Conservation (phyloP, 495 filamentous ascomycete genomes). For the Chaetomium tenue region DNA sequence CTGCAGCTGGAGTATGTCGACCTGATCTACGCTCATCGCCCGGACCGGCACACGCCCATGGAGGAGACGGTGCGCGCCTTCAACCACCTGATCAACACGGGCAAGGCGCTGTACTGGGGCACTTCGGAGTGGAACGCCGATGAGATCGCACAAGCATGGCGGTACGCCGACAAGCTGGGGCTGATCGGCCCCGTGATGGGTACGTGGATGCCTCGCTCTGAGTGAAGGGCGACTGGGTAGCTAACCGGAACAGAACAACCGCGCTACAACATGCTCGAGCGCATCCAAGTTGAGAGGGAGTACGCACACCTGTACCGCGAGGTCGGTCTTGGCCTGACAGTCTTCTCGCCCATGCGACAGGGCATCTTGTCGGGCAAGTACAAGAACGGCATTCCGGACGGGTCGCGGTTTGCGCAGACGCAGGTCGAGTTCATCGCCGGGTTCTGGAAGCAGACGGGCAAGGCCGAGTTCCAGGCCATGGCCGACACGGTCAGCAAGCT, state of each 20-base stretch:
- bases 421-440: conserved; percentile 48
- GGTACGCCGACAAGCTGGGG: conserved; percentile 56
- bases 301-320: conserved; percentile 61
- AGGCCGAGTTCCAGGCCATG: conserved; percentile 48
- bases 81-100: conserved; percentile 65
- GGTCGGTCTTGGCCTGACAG: conserved; percentile 68
- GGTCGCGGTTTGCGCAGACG: conserved; percentile 52
- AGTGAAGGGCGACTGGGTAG: not conserved
- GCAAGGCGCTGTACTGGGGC: conserved; percentile 72
- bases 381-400: conserved; percentile 61
- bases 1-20: conserved; percentile 68
- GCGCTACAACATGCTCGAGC: conserved; percentile 57
- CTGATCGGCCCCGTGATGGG: conserved; percentile 56
- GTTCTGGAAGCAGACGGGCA: conserved; percentile 46
- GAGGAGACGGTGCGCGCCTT: conserved; percentile 74
- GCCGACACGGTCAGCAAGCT: conserved; percentile 49
- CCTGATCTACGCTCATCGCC: conserved; percentile 71
- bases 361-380: conserved; percentile 84
- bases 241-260: conserved; percentile 44
- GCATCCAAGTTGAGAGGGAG: conserved; percentile 60
- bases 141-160: conserved; percentile 56
- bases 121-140: conserved; percentile 56
- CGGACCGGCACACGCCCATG: conserved; percentile 71
- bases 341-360: conserved; percentile 68
- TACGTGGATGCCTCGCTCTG: not conserved